Percentiles rank a stretch among this genome's conserved stretches.
These are phyloP conservation scores for Camellia oleifera DNA, from an alignment of 179 eudicot genomes.

Conservation along the genomic window DNA sequence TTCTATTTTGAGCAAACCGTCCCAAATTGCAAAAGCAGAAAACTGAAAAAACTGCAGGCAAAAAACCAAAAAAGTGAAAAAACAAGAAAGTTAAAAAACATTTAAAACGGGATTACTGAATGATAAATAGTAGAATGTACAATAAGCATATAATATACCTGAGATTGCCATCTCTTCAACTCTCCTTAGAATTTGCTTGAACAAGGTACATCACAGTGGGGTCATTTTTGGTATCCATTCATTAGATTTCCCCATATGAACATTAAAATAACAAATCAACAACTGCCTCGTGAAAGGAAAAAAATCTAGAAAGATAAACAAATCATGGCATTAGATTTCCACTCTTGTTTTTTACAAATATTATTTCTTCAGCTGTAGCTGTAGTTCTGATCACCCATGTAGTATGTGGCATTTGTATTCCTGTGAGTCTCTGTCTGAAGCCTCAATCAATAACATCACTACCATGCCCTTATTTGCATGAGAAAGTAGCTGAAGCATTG, in stretches of 20 bases:
- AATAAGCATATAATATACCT: not conserved
- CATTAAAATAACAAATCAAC: not conserved
- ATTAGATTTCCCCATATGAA: conserved; percentile 1
- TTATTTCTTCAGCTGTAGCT: conserved; percentile 5
- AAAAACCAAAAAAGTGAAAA: not conserved
- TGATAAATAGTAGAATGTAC: not conserved
- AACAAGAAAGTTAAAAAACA: not conserved
- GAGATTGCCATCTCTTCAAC: conserved; percentile 1
- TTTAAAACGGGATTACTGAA: not conserved
- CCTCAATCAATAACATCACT: not conserved
- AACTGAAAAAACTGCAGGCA: conserved; percentile 9
- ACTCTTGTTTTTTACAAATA: not conserved
- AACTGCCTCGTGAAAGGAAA: conserved; percentile 7
- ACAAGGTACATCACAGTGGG: not conserved
- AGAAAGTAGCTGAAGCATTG: conserved; percentile 14
- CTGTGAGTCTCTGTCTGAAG: not conserved
- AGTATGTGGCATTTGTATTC: conserved; percentile 7
- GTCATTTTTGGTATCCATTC: conserved; percentile 11
- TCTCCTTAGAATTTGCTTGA: not conserved
- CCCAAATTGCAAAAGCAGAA: conserved; percentile 12
- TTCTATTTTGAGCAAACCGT: not conserved
- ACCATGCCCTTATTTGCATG: not conserved
- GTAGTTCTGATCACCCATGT: not conserved
- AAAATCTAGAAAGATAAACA: conserved; percentile 2
- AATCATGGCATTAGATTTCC: not conserved